A percentile compares a stretch with the other conserved stretches of the same genome.
Evolutionary conservation across 805 yeast genomes (phyloP).

Genomic region (Candida hungchunana): DNA sequence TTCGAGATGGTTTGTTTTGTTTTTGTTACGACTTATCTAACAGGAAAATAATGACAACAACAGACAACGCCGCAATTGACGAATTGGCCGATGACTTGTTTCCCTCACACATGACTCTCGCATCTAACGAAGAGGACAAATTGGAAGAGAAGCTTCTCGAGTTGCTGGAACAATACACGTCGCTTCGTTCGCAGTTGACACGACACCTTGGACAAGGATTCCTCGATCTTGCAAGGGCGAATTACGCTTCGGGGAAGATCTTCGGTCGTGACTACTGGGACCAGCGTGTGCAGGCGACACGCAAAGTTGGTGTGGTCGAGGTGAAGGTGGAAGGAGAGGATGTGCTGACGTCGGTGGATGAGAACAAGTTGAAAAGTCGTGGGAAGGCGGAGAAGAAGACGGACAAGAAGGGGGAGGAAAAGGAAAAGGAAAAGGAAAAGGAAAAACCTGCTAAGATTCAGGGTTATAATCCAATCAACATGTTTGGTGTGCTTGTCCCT

Average conservation of each 20-base stretch:
- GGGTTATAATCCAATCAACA: slow-evolving; percentile 34
- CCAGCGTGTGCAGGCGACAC: slow-evolving; percentile 27
- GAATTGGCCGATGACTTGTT: slow-evolving; percentile 16
- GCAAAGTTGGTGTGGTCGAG: slow-evolving; percentile 4
- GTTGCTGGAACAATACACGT: slow-evolving; percentile 16
- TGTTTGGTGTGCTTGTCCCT: slow-evolving; percentile 49
- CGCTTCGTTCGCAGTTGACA: slow-evolving; percentile 3
- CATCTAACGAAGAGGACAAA: background rate
- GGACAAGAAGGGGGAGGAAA: slow-evolving; percentile 1
- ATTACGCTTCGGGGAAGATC: slow-evolving; percentile 29
- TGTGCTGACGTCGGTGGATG: background rate
- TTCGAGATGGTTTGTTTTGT: background rate
- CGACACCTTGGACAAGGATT: slow-evolving; percentile 30
- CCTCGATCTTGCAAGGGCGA: slow-evolving; percentile 42
- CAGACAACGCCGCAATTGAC: background rate
- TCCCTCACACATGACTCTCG: slow-evolving; percentile 2
- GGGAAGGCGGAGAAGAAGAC: slow-evolving; percentile 1
- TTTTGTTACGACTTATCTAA: background rate
- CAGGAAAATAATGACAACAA: background rate
- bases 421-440: slow-evolving; percentile 3
- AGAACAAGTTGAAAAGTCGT: too few relatives aligned
- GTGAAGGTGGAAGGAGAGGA: background rate
- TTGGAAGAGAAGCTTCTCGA: slow-evolving; percentile 2
- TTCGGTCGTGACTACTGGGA: slow-evolving; percentile 43
- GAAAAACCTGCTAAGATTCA: slow-evolving; percentile 2